These are phyloP conservation scores for Verticillium zaregamsianum DNA, from an alignment of 2,329 filamentous ascomycete species.

Conservation along the genomic window DNA sequence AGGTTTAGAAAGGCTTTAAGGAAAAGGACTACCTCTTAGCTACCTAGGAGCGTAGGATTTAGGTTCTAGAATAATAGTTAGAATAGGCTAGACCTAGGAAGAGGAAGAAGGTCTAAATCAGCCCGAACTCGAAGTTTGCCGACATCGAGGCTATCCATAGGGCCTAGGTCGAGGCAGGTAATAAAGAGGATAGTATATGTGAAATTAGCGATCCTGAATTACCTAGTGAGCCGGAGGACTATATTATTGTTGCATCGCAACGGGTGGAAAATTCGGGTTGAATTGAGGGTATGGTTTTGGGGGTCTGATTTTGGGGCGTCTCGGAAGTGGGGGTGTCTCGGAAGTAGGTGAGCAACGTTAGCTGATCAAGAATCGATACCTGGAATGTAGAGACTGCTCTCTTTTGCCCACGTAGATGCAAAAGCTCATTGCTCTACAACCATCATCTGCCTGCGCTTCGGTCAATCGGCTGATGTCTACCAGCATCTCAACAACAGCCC, in stretches of 20 bases:
- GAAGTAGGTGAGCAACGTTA: not conserved
- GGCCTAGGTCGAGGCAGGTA: not conserved
- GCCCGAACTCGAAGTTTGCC: not conserved
- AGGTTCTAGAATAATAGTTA: not conserved
- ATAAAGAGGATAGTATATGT: not conserved
- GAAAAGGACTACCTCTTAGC: not conserved
- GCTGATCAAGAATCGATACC: too few species aligned
- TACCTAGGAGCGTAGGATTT: not conserved
- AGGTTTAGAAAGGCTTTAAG: too few species aligned
- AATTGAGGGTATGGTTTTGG: not conserved
- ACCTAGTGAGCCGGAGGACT: not conserved
- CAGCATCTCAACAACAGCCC: too few species aligned
- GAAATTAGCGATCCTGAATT: not conserved
- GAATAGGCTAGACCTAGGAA: not conserved
- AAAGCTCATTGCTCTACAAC: too few species aligned
- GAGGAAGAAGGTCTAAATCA: not conserved
- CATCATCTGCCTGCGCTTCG: too few species aligned
- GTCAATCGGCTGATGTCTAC: too few species aligned
- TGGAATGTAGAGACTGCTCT: too few species aligned
- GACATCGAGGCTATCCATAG: not conserved
- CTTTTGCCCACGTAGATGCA: too few species aligned
- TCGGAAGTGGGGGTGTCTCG: not conserved
- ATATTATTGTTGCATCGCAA: not conserved
- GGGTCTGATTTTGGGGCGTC: not conserved
- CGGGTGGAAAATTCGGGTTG: not conserved